Conservation (phyloP, 2,329 filamentous ascomycete species). For the Sporothrix brasiliensis region DNA sequence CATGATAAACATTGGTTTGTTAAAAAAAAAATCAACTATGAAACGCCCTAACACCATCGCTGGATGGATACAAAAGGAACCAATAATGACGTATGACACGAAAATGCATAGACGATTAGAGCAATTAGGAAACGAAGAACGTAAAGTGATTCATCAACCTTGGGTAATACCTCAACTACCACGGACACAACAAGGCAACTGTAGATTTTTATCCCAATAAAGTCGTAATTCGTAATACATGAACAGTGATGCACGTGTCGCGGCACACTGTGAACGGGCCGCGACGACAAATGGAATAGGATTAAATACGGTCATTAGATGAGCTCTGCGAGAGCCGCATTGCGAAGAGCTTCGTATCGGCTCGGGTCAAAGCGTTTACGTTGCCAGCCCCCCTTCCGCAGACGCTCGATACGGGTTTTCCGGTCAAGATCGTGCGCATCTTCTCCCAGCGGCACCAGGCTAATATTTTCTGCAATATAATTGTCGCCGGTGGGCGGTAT, state of each 20-base stretch:
- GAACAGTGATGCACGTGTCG: not conserved
- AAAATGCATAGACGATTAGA: no score
- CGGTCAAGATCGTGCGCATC: constrained; percentile 49
- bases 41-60: no score
- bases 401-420: constrained; percentile 56
- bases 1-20: no score
- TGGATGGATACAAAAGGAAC: no score
- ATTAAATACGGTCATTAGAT: constrained; percentile 35
- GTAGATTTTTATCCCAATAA: no score
- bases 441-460: constrained; percentile 40
- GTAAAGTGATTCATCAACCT: no score
- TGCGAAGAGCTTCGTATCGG: constrained; percentile 57
- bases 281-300: not conserved
- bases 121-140: no score
- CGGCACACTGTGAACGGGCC: not conserved
- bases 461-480: constrained; percentile 27
- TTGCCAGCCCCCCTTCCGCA: constrained; percentile 59
- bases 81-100: no score
- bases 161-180: no score
- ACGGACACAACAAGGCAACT: no score
- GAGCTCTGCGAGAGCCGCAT: constrained; percentile 57
- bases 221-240: not conserved
- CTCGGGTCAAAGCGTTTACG: constrained; percentile 58
- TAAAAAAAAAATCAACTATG: no score
- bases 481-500: constrained; percentile 33